Evolutionary conservation across 2,329 filamentous ascomycete species (phyloP), one percentile per base, ranked within the genome.

Genomic region (Xylariaceae sp.): DNA sequence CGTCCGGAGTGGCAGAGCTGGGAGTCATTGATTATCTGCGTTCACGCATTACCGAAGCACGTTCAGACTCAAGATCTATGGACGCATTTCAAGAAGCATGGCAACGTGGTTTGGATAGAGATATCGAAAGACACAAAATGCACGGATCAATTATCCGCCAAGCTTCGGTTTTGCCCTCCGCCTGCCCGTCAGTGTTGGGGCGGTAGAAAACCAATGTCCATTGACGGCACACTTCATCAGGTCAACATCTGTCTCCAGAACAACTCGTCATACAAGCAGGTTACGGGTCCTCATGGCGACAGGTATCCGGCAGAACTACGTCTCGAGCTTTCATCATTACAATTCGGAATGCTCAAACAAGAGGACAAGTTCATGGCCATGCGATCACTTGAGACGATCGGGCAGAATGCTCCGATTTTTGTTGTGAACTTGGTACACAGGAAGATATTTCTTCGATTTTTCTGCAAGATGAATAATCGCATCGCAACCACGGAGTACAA

Each of bases 341-440:
- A 65, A 47, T 66, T 66, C 10, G 64, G 64, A 5, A 42, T 66
- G 3, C 53, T 66, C 22, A 45, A 51, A 5, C 42, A 50, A 11
- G 75, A 80, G 5, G 71, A 69, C 2, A 72, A 73, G 0, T 83
- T 91, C 76, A 79, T 85, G 64, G 68, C 75, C 9, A 81, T 89
- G 76, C 78, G 78, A 47, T 77, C 73, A 3, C 59, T 73, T 6
- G 44, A 59, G 2, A 53, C 54, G 41, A 52, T 42, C 12, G 42
- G 36, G 7, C 42, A 52, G 17, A 46, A 57, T 14, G 52, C 65
- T 1, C 62, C 74, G 34, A 60, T 59, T 4, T 62, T 80, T 14
- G 63, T 67, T 11, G 60, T 77, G 1, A 70, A 79, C 48, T 62
- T 80, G 1, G 53, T 54, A 14, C 60, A 55, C 11, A 74, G 71